Evolutionary conservation across 768 basidiomycete species (phyloP).

Genomic region (Suillus subalutaceus): DNA sequence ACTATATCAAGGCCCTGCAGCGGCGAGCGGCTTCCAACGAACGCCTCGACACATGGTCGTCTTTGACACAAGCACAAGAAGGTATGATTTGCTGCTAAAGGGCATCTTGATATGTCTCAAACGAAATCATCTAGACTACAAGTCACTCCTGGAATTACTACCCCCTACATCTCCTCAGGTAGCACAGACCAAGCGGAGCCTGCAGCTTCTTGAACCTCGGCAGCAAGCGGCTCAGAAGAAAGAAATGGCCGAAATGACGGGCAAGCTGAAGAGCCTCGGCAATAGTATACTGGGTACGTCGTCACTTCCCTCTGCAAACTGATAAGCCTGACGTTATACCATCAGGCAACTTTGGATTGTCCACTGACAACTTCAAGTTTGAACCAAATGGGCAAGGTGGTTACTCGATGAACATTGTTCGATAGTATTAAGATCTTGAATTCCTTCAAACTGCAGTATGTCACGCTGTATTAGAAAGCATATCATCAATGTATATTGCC

Average conservation of each 20-base stretch:
- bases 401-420: conserved; percentile 87
- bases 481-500: background rate
- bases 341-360: conserved; percentile 89
- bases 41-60: conserved; percentile 78
- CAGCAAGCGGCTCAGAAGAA: conserved; percentile 77
- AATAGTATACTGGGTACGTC: conserved; percentile 82
- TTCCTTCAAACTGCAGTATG: conserved; percentile 1
- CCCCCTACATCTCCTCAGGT: conserved; percentile 56
- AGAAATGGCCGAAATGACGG: conserved; percentile 91
- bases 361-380: conserved; percentile 97
- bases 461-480: conserved; percentile 3
- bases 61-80: conserved; percentile 80
- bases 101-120: background rate
- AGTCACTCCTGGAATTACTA: conserved; percentile 63
- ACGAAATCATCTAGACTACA: conserved; percentile 64
- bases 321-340: conserved; percentile 5
- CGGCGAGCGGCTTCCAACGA: conserved; percentile 89
- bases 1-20: conserved; percentile 86
- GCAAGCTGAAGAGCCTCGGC: conserved; percentile 89
- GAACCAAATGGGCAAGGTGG: conserved; percentile 94
- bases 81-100: conserved; percentile 47
- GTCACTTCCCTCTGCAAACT: background rate
- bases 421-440: conserved; percentile 32
- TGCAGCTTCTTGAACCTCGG: conserved; percentile 63
- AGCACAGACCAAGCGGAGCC: conserved; percentile 48